Conservation (phyloP, 2,329 filamentous ascomycete species). For the Beauveria medogensis region DNA sequence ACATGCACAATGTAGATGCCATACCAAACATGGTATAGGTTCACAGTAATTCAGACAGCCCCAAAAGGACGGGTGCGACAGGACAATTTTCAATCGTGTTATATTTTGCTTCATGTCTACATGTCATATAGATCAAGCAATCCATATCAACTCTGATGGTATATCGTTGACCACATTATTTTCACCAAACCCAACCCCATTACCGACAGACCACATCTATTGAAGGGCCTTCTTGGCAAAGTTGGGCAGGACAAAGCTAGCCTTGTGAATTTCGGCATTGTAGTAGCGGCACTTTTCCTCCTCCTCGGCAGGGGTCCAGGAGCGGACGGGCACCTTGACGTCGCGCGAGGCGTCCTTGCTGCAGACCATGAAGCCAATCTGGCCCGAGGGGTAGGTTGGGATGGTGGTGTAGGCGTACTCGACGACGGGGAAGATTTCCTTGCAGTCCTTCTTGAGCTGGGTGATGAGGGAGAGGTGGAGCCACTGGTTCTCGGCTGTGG, state of each 20-base stretch:
- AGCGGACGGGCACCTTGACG: slow-evolving; percentile 75
- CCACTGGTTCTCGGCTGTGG: slow-evolving; percentile 95
- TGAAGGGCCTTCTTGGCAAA: slow-evolving; percentile 76
- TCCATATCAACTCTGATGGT: neutral
- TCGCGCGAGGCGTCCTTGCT: slow-evolving; percentile 83
- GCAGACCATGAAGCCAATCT: slow-evolving; percentile 99
- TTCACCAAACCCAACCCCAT: neutral
- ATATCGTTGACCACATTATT: slow-evolving; percentile 2
- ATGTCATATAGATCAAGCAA: neutral
- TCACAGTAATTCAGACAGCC: neutral
- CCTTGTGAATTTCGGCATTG: slow-evolving; percentile 93
- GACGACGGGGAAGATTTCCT: slow-evolving; percentile 91
- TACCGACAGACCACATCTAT: slow-evolving; percentile 26
- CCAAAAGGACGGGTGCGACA: neutral
- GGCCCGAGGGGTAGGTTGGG: slow-evolving; percentile 95
- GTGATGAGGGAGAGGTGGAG: slow-evolving; percentile 90
- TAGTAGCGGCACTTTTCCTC: slow-evolving; percentile 93
- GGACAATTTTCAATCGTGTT: neutral
- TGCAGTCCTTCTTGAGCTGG: slow-evolving; percentile 93
- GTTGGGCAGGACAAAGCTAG: slow-evolving; percentile 84
- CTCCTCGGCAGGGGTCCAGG: slow-evolving; percentile 81
- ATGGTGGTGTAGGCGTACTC: slow-evolving; percentile 99
- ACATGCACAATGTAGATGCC: neutral
- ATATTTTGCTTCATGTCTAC: neutral
- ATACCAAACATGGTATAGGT: neutral